Conservation (phyloP, 2,329 filamentous ascomycete genomes). For the Verruconis gallopava region DNA sequence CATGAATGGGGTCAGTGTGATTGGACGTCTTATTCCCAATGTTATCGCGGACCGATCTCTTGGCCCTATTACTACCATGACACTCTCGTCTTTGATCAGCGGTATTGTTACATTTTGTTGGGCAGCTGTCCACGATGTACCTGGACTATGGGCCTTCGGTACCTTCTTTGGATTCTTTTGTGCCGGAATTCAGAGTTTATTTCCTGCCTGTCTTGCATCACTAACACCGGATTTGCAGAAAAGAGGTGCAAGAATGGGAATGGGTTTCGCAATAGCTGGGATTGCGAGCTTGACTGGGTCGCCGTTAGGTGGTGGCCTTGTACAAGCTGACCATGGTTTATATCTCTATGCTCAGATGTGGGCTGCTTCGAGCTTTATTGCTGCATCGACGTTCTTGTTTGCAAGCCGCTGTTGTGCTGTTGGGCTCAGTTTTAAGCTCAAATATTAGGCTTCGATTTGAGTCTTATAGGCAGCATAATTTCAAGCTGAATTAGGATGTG, state of each 20-base stretch:
- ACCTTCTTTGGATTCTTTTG: conserved; percentile 32
- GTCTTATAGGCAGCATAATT: background rate
- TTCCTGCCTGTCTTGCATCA: conserved; percentile 29
- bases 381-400: no score
- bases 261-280: conserved; percentile 4
- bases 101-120: conserved; percentile 42
- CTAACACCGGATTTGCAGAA: conserved; percentile 28
- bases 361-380: no score
- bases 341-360: conserved; percentile 7
- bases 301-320: conserved; percentile 2
- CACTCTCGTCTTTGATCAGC: conserved; percentile 36
- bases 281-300: conserved; percentile 4
- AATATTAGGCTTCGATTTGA: no score
- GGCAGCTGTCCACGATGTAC: conserved; percentile 34
- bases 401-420: no score
- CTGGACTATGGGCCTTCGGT: conserved; percentile 31
- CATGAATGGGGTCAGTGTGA: conserved; percentile 43
- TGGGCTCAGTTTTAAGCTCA: no score
- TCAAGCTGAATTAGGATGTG: no score
- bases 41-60: conserved; percentile 40
- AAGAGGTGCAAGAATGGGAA: conserved; percentile 3
- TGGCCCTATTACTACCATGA: conserved; percentile 43
- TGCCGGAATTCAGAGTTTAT: conserved; percentile 33
- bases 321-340: background rate
- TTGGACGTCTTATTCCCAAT: conserved; percentile 40